Base-by-base conservation (phyloP, 345 rosid species). In the Eucalyptus marginata region DNA sequence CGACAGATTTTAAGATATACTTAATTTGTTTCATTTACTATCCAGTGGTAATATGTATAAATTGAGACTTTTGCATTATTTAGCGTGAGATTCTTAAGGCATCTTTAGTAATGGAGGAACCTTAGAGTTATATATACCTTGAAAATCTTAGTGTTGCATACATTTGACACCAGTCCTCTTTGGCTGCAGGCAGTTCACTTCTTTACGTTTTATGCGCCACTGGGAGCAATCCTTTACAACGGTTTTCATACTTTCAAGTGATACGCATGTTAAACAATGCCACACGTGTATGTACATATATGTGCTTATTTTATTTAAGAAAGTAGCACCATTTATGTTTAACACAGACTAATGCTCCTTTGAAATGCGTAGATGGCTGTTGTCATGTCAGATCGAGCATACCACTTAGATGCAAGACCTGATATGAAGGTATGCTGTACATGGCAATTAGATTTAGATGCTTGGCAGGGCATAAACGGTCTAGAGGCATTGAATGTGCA, bases 141-240 rank as follows among this genome's bases (percentile, higher is more conserved):
- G 15, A 40, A 40, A 76, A 3, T 76, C 27, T 76, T 76, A 76
- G 47, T 71, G 47, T n/a, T 87, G 44, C 83, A 3, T 27, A 66
- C 88, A 11, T 46, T 87, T 66, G 49, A 17, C 40, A 25, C 13
- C 16, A n/a, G 25, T 88, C 76, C 76, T 18, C 86, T 49, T 86
- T 87, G 49, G 71, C 31, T 93, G 94, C 98, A 97, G 99, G 99
- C 98, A 66, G 93, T 96, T 91, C 99, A 96, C 87, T 97, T 97
- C 79, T 90, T 96, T 90, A 97, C 99, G 31, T 96, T 97, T 79
- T 97, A 96, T 47, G 94, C 93, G 8, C 99, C 99, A 12, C 95
- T 97, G 99, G 97, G 97, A 56, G 99, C 99, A 86, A 97, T 97
- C 91, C 96, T 97, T 89, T 97, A 96, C 95, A 97, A 97, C 89